Evolutionary conservation across 1,284 basidiomycete species (phyloP).

Genomic region (Polyporus tsugae): DNA sequence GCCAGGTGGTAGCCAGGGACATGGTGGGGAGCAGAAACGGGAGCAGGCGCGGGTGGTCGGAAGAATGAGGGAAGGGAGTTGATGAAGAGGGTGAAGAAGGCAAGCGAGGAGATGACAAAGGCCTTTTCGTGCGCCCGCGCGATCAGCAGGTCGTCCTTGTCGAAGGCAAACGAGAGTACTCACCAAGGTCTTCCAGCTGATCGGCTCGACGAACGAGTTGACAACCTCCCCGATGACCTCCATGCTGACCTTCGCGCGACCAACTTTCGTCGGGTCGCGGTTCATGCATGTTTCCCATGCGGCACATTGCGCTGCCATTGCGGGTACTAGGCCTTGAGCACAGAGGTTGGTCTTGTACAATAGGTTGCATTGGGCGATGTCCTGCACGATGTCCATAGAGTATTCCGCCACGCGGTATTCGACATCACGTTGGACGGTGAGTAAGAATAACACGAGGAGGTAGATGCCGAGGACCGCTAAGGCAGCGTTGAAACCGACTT

Average conservation of each 20-base stretch:
- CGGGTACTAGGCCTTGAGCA: constrained; percentile 78
- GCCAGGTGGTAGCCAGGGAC: constrained; percentile 52
- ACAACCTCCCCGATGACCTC: constrained; percentile 96
- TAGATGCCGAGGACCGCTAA: constrained; percentile 89
- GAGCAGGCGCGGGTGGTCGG: constrained; percentile 57
- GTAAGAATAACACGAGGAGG: constrained; percentile 84
- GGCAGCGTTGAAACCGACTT: constrained; percentile 94
- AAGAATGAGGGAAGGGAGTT: constrained; percentile 84
- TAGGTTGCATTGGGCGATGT: constrained; percentile 85
- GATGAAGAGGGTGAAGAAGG: constrained; percentile 84
- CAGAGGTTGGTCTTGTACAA: constrained; percentile 89
- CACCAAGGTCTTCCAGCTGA: constrained; percentile 96
- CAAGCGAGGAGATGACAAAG: constrained; percentile 81
- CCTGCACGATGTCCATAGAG: constrained; percentile 85
- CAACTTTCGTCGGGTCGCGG: constrained; percentile 90
- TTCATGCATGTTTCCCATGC: constrained; percentile 97
- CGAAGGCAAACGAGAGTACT: constrained; percentile 39
- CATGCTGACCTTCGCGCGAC: constrained; percentile 89
- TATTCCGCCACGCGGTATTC: constrained; percentile 89
- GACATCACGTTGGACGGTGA: constrained; percentile 92
- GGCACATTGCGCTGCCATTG: constrained; percentile 84
- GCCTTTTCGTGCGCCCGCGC: constrained; percentile 50
- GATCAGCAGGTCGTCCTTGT: not conserved
- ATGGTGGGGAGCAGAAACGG: constrained; percentile 25
- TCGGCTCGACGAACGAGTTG: constrained; percentile 95